A percentile compares a stretch with the other conserved stretches of the same genome.
These are phyloP conservation scores for Pseudogymnoascus sp. DNA, from an alignment of 2,329 filamentous ascomycete genomes.

Conservation along the genomic window DNA sequence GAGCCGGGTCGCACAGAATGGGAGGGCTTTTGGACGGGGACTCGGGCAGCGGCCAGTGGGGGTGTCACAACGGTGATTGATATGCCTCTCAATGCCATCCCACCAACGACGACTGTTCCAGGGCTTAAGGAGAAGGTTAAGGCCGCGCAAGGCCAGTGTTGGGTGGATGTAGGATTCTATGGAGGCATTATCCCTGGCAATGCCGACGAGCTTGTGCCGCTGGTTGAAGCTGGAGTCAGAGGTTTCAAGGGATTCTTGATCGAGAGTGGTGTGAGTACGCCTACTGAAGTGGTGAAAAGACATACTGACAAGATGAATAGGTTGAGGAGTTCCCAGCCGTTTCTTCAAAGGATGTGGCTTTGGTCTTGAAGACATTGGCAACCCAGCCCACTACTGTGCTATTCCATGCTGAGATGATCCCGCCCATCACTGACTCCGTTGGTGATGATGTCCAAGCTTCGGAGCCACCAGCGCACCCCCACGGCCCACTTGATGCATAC, in stretches of 20 bases:
- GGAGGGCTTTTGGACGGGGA: slow-evolving; percentile 96
- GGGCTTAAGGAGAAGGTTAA: slow-evolving; percentile 78
- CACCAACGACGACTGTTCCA: slow-evolving; percentile 82
- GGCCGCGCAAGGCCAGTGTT: slow-evolving; percentile 81
- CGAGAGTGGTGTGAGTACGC: slow-evolving; percentile 73
- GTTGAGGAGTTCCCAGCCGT: slow-evolving; percentile 94
- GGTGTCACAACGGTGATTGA: slow-evolving; percentile 95
- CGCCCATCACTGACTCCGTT: slow-evolving; percentile 73
- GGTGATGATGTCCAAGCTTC: slow-evolving; percentile 69
- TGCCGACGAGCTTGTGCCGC: slow-evolving; percentile 63
- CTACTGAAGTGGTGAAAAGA: not conserved
- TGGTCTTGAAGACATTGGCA: slow-evolving; percentile 74
- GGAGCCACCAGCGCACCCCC: slow-evolving; percentile 60
- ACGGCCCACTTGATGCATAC: slow-evolving; percentile 69
- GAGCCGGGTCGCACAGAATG: slow-evolving; percentile 95
- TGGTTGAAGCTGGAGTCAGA: slow-evolving; percentile 79
- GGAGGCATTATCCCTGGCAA: slow-evolving; percentile 93
- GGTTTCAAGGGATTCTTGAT: slow-evolving; percentile 98
- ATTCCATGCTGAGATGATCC: slow-evolving; percentile 98
- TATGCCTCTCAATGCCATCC: slow-evolving; percentile 96
- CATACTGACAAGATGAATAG: slow-evolving; percentile 35
- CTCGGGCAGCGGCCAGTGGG: slow-evolving; percentile 84
- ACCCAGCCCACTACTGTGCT: slow-evolving; percentile 83
- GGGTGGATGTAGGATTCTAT: slow-evolving; percentile 98
- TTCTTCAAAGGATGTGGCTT: slow-evolving; percentile 67